phyloP scores from a whole-genome alignment of 2,329 filamentous ascomycete genomes.

The Diaporthe nobilis region DNA sequence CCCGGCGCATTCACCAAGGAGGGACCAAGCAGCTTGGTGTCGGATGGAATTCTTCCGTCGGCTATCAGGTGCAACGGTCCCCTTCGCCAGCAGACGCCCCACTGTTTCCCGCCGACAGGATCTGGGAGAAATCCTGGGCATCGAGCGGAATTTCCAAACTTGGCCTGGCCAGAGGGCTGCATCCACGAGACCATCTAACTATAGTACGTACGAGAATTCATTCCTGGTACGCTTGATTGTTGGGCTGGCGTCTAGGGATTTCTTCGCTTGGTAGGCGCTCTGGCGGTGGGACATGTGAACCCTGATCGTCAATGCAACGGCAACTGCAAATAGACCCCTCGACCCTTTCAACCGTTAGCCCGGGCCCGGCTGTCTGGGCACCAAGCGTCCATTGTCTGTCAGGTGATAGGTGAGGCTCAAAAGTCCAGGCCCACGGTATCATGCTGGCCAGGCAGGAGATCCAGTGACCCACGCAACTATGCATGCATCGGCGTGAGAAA shows the following conservation, averaged over 20 bases:
- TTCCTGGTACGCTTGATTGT: conserved; percentile 1
- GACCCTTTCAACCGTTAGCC: conserved; percentile 20
- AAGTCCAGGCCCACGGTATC: background rate
- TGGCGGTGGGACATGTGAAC: conserved; percentile 28
- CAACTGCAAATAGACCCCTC: background rate
- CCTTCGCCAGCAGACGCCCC: background rate
- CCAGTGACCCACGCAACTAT: background rate
- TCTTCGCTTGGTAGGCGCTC: background rate
- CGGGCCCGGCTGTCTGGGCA: conserved; percentile 4
- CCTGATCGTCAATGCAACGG: conserved; percentile 30
- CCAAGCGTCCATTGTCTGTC: background rate
- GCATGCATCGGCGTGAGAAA: background rate
- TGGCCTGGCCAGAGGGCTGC: background rate
- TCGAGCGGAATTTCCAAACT: conserved; percentile 7
- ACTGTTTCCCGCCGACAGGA: conserved; percentile 14
- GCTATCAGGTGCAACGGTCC: conserved; percentile 12
- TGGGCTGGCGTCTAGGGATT: background rate
- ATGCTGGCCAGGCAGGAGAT: background rate
- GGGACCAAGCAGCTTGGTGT: conserved; percentile 4
- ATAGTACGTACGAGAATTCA: background rate
- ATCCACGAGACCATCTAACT: background rate
- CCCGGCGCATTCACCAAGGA: background rate
- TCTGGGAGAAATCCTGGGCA: background rate
- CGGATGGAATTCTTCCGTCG: conserved; percentile 26
- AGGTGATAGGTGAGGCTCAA: conserved; percentile 7